Base-by-base conservation (phyloP, 73 alveolate genomes). In the Uronychia setigera region DNA sequence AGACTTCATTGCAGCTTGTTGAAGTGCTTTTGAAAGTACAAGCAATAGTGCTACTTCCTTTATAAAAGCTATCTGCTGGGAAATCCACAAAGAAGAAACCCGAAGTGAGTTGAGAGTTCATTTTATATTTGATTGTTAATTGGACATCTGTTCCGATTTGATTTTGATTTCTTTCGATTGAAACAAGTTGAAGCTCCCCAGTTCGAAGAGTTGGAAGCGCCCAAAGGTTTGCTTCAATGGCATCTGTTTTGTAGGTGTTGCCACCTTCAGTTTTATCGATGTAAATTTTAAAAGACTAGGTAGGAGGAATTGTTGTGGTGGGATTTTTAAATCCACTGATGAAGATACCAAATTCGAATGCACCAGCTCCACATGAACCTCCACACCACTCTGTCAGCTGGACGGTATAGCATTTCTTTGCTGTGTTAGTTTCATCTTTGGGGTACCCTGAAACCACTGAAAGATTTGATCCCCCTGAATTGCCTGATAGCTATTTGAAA, bases 381-480 rank as follows among this genome's bases (percentile, higher is more conserved):
- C n/a, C n/a, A n/a, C 94, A 88, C 94, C 94, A 88, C 60, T 88
- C 94, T 33, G 33, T 83, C 29, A 88, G n/a, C 25, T 79, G 77
- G 14, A 88, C 87, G 26, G 87, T 88, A 28, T 35, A 35, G 25
- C 86, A 59, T 9, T 82, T 77, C 0, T 78, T 46, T 0, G 79
- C 76, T 26, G 91, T 33, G 28, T 79, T 77, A 1, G 92, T 46
- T 26, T 83, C 82, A 1, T 76, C 77, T 5, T 60, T 87, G 13
- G 89, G 67, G 67, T 46, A 46, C n/a, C 67, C 67, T 11, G 5
- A 5, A 5, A 46, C 67, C 5, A 46, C n/a, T 46, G 67, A 46
- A 19, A 46, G 67, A 46, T 5, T 46, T 46, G 5, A 5, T 5
- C 67, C 67, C 19, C 67, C 67, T 11, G 67, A 46, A 46, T 11